Conservation (phyloP, 768 basidiomycete species). For the Dacryopinax spathularia region DNA sequence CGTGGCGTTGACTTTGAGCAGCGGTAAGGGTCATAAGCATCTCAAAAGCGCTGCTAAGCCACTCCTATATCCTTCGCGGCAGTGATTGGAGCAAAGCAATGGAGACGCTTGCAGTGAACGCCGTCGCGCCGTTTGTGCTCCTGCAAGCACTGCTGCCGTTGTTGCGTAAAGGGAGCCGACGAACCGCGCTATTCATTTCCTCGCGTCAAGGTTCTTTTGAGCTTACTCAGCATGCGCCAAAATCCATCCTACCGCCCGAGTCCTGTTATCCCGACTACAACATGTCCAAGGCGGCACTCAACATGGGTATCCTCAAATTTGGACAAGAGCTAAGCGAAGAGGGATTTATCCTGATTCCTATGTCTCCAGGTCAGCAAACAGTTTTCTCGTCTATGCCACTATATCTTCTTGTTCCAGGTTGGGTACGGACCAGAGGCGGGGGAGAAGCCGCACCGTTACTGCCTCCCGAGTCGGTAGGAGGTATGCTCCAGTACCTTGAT, state of each 20-base stretch:
- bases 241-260: not conserved
- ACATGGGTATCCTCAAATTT: conserved; percentile 9
- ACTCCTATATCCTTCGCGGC: not conserved
- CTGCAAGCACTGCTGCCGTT: conserved; percentile 5
- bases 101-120: conserved; percentile 4
- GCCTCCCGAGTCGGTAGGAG: not conserved
- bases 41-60: not conserved
- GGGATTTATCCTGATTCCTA: conserved; percentile 6
- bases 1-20: not conserved
- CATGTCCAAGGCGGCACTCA: conserved; percentile 8
- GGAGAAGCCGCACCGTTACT: not conserved
- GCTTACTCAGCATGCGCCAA: not conserved
- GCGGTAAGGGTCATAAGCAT: not conserved
- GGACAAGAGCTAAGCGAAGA: not conserved
- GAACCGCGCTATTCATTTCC: conserved; percentile 2
- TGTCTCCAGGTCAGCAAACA: conserved; percentile 1
- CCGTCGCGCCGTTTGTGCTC: not conserved
- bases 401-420: not conserved
- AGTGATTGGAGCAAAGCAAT: not conserved
- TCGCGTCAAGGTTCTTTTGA: conserved; percentile 1
- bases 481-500: conserved; percentile 5
- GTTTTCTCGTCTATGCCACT: not conserved
- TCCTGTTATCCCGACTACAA: conserved; percentile 2
- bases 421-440: not conserved
- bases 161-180: not conserved